Base-by-base conservation (phyloP, 1,284 basidiomycete genomes). In the Abortiporus biennis region DNA sequence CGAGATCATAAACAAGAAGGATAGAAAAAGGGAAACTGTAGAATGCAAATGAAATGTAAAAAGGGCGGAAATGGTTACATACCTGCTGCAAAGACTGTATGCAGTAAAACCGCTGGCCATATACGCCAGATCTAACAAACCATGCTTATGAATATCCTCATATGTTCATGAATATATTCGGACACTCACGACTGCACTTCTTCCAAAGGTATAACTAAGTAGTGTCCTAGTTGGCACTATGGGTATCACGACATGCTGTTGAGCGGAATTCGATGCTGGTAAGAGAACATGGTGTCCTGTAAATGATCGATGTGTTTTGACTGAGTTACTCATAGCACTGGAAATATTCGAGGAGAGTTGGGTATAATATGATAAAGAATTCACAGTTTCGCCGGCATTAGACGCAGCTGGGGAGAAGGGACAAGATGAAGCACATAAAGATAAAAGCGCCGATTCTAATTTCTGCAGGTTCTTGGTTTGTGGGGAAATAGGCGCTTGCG, bases 21-120 rank as follows among this genome's bases (percentile, higher is more conserved):
- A 30, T n/a, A 9, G 23, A 37, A 20, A 38, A 11, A 40, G 22
- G 36, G 21, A 13, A 31, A 33, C 3, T 37, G n/a, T 21, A n/a
- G n/a, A n/a, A n/a, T n/a, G n/a, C n/a, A n/a, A n/a, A n/a, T n/a
- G n/a, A n/a, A n/a, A n/a, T 19, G 9, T 19, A 17, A 8, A 25
- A 17, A 8, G 31, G 35, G 20, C 20, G 38, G 23, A 11, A 11
- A 12, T 23, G 15, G 2, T 23, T 16, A 49, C 64, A 32, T 48
- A 76, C 74, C 65, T 31, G 67, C 69, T 1, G 79, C 76, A 49
- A 80, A 79, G 3, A 66, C 41, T 1, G 78, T 80, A 54, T 81
- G 76, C 16, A 82, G 54, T 9, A 80, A 50, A 2, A 81, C 78
- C 1, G 79, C 78, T 0, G 78, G 79, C 79, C 79, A 84, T 53